phyloP scores from a whole-genome alignment of 306 rosid species.

The Vachellia pachyceras region DNA sequence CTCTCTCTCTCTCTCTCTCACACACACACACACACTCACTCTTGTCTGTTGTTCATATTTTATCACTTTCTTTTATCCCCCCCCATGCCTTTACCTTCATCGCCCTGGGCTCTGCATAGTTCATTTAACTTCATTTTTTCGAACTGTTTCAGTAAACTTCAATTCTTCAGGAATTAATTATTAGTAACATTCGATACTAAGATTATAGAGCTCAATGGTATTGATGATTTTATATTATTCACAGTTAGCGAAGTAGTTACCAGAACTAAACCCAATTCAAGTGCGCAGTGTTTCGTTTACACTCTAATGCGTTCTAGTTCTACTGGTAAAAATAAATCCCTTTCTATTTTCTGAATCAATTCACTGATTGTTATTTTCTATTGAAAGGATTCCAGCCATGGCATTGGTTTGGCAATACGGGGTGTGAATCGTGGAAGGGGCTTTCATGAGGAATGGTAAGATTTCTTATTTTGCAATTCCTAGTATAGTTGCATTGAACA shows the following conservation, averaged over 20 bases:
- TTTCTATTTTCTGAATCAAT: neutral
- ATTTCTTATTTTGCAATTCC: constrained; percentile 5
- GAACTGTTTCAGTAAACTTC: too few relatives aligned
- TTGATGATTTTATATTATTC: neutral
- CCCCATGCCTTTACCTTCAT: neutral
- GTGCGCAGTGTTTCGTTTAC: neutral
- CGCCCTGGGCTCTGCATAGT: neutral
- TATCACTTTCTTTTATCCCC: neutral
- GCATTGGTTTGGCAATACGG: constrained; percentile 95
- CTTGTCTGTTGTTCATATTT: neutral
- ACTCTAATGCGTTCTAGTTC: neutral
- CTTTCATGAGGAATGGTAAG: constrained; percentile 98
- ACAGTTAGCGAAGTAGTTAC: neutral
- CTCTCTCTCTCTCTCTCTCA: too few relatives aligned
- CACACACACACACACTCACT: too few relatives aligned
- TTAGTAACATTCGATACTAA: neutral
- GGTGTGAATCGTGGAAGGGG: constrained; percentile 86
- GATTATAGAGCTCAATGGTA: neutral
- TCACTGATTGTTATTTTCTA: neutral
- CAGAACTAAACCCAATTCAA: neutral
- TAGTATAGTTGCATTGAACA: neutral
- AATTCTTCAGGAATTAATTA: neutral
- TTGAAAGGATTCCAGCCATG: constrained; percentile 86
- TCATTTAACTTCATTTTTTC: neutral
- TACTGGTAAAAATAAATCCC: neutral